Percentiles rank a stretch among this genome's conserved stretches.
These are phyloP conservation scores for Cucumis hystrix DNA, from an alignment of 306 rosid species.

Conservation along the genomic window DNA sequence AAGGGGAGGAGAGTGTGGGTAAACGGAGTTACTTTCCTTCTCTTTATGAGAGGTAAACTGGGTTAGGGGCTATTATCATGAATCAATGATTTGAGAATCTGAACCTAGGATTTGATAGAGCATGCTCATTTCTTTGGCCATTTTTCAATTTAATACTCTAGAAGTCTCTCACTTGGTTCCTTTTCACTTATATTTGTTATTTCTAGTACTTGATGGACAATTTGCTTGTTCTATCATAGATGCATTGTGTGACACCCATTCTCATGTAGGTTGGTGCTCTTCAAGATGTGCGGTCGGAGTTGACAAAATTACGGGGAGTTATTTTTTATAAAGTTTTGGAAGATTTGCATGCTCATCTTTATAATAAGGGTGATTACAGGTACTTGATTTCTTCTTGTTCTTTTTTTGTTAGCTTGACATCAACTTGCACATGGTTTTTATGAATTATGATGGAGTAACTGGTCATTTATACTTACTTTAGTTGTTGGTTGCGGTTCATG, in stretches of 20 bases:
- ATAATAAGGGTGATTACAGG: constrained; percentile 97
- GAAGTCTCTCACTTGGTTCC: neutral
- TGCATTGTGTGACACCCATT: constrained; percentile 12
- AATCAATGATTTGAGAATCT: neutral
- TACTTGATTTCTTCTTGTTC: constrained; percentile 17
- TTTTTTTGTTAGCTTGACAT: neutral
- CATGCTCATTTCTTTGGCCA: neutral
- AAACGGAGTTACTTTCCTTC: neutral
- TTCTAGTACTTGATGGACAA: constrained; percentile 5
- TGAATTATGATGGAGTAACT: neutral
- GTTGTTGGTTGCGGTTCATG: neutral
- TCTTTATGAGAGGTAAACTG: neutral
- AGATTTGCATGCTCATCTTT: constrained; percentile 90
- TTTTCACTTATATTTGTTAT: neutral
- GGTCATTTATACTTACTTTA: neutral
- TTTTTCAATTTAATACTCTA: neutral
- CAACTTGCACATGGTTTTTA: neutral
- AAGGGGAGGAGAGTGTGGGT: neutral
- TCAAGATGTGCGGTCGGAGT: constrained; percentile 96
- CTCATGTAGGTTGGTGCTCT: constrained; percentile 88
- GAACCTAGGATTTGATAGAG: neutral
- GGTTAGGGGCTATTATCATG: neutral
- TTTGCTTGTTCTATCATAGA: neutral
- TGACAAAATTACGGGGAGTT: constrained; percentile 82
- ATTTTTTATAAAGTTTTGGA: constrained; percentile 81